These are phyloP conservation scores for Hibiscus trionum DNA, from an alignment of 345 rosid genomes.

Conservation along the genomic window DNA sequence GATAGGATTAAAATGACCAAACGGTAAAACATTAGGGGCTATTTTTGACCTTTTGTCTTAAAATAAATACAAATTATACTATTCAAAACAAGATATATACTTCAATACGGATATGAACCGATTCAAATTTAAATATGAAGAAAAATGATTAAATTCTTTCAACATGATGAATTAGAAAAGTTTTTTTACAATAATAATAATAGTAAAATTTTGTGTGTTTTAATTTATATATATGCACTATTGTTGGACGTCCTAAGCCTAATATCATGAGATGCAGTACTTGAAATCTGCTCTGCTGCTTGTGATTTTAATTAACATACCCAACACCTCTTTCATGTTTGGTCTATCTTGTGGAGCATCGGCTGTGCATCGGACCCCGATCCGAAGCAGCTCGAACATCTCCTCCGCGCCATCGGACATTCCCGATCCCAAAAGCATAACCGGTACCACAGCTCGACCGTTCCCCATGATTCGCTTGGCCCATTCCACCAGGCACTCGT, in stretches of 20 bases:
- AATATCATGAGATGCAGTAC: slow-evolving; percentile 9
- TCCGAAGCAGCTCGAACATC: slow-evolving; percentile 51
- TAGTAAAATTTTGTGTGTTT: background rate
- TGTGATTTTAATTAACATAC: slow-evolving; percentile 43
- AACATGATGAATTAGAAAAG: background rate
- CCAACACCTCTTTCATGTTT: slow-evolving; percentile 80
- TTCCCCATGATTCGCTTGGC: slow-evolving; percentile 52
- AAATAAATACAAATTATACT: no score
- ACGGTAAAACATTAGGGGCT: no score
- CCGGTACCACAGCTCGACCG: slow-evolving; percentile 33
- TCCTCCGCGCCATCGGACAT: slow-evolving; percentile 55
- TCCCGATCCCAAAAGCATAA: slow-evolving; percentile 52
- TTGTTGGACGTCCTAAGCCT: background rate
- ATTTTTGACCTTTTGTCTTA: no score
- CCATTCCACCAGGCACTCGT: slow-evolving; percentile 91
- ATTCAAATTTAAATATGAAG: background rate
- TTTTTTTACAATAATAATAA: background rate
- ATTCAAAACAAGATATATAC: no score
- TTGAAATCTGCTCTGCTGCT: slow-evolving; percentile 25
- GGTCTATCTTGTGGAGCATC: slow-evolving; percentile 81
- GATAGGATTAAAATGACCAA: no score
- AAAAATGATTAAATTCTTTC: background rate
- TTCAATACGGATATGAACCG: no score
- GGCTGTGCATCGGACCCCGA: slow-evolving; percentile 66
- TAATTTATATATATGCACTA: background rate